Evolutionary conservation across 164 flowering plant species (phyloP), one percentile per base, ranked within the genome.

Genomic region (Malania oleifera): DNA sequence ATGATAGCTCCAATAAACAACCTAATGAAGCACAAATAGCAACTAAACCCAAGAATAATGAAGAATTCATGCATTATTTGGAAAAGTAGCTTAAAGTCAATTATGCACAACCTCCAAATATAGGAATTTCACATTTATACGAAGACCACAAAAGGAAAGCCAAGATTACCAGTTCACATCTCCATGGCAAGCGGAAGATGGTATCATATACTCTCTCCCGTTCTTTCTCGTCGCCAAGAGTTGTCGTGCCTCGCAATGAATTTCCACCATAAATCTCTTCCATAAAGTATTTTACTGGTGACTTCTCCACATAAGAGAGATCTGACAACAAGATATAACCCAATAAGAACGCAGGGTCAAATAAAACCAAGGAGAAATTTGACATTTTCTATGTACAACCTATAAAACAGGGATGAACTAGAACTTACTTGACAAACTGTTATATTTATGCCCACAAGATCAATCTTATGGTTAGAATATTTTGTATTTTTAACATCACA

Each of bases 111-210:
- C 35, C 35, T 9, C 4, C 35, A 31, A 48, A 7, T 17, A 1
- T 5, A 48, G 52, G 25, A 20, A 48, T 24, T 26, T 25, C 29
- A 62, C 47, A 22, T 11, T 27, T 17, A 17, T 17, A 17, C 5
- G 14, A 52, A 34, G 11, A 35, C 34, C 22, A 56, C 10, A 9
- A 46, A 51, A 23, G 37, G 20, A 17, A 37, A 67, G 26, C 11
- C 29, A 54, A 56, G 7, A 46, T 66, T 83, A 93, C 99, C 96
- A 88, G 68, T 79, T 95, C 99, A 76, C 97, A 91, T 70, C 99
- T 85, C 99, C 99, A 95, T 50, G 99, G 99, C 73, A 95, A 70
- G 48, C 89, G 95, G 64, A 95, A 95, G 66, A 95, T 86, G 5
- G 99, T 82, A 70, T 91, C 92, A 65, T 95, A 95, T 15, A 95